Evolutionary conservation across 441 rosid genomes (phyloP), one percentile per base, ranked within the genome.

Genomic region (Euphorbia schlechtendalii): DNA sequence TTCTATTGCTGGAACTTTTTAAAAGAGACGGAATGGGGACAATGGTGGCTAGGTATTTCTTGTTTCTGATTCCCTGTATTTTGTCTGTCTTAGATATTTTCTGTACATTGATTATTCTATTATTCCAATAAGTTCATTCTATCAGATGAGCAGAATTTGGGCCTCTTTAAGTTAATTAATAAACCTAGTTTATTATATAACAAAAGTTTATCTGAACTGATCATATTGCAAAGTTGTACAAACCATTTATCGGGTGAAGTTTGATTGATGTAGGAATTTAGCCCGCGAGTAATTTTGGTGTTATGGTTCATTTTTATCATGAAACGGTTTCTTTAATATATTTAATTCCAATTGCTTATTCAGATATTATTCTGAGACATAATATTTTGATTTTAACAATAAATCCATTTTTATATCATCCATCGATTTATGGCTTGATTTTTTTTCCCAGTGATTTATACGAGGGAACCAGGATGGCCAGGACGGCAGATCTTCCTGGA

Each of bases 21-120:
- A 89, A 90, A 80, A 85, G 99, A 79, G 99, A 93, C 73, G 99
- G 99, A 53, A 82, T 90, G 90, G 98, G 98, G 70, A 93, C 98
- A 51, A 93, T 93, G 99, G 97, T 93, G 24, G 99, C 97, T 45
- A 93, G 97, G 97, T 92, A 77, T n/a, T n/a, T n/a, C n/a, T n/a
- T n/a, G n/a, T n/a, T n/a, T n/a, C n/a, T n/a, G n/a, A n/a, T n/a
- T n/a, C n/a, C n/a, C n/a, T n/a, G n/a, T n/a, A n/a, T n/a, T n/a
- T n/a, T n/a, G n/a, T n/a, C n/a, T n/a, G n/a, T n/a, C n/a, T n/a
- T n/a, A n/a, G n/a, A n/a, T n/a, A n/a, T n/a, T n/a, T n/a, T n/a
- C n/a, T n/a, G n/a, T n/a, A n/a, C n/a, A n/a, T n/a, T n/a, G n/a
- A n/a, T n/a, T n/a, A n/a, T n/a, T n/a, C n/a, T n/a, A n/a, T n/a